phyloP scores from a whole-genome alignment of 2,329 filamentous ascomycete species.

The Lecanoromycetidae sp. region DNA sequence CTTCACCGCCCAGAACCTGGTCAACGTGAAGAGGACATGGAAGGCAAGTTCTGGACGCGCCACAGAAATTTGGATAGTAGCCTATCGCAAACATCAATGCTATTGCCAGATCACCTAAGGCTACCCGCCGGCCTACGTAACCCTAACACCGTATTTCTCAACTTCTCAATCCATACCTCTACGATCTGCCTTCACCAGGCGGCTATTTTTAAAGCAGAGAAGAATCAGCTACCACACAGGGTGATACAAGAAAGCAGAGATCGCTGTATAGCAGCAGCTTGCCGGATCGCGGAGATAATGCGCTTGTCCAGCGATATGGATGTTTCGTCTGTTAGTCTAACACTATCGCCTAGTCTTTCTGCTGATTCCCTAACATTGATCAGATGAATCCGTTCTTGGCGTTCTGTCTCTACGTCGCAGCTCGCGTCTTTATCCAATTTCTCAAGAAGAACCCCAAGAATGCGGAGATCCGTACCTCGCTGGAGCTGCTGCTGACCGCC shows the following conservation, averaged over 20 bases:
- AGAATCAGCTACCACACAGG: constrained; percentile 62
- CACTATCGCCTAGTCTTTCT: background rate
- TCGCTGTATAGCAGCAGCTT: constrained; percentile 82
- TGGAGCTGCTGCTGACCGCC: constrained; percentile 81
- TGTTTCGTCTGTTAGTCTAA: constrained; percentile 56
- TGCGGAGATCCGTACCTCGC: constrained; percentile 58
- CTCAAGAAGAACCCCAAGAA: constrained; percentile 89
- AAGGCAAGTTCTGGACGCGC: constrained; percentile 90
- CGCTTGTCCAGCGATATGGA: constrained; percentile 86
- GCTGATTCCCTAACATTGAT: background rate
- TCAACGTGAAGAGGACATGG: constrained; percentile 74
- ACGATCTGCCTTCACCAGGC: constrained; percentile 97
- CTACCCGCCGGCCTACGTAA: constrained; percentile 63
- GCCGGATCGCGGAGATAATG: constrained; percentile 92
- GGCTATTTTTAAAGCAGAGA: constrained; percentile 93
- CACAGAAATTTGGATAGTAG: constrained; percentile 84
- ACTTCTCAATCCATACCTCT: constrained; percentile 94
- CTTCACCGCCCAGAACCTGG: constrained; percentile 74
- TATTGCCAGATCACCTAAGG: constrained; percentile 67
- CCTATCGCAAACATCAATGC: constrained; percentile 72
- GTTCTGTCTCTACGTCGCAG: constrained; percentile 92
- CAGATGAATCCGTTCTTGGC: constrained; percentile 94
- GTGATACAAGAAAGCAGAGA: constrained; percentile 84
- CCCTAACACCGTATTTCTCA: constrained; percentile 80
- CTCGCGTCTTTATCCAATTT: constrained; percentile 89